Conservation (phyloP, 2,329 filamentous ascomycete species). For the Bisporella sp. region DNA sequence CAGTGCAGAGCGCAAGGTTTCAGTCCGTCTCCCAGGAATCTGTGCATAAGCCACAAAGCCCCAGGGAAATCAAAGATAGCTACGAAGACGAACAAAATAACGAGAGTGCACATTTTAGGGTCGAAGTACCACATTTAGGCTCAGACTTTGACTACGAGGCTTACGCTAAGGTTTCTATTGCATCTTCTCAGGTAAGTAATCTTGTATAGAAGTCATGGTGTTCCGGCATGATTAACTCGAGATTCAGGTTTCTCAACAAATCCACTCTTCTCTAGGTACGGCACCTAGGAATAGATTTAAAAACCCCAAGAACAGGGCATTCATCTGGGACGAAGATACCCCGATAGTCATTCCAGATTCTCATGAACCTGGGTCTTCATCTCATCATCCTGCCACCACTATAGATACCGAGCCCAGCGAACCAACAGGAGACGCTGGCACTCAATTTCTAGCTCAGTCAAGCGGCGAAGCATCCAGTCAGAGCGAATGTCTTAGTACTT, state of each 20-base stretch:
- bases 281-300: constrained; percentile 3
- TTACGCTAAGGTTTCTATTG: constrained; percentile 6
- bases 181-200: constrained; percentile 10
- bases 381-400: constrained; percentile 2
- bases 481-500: not conserved
- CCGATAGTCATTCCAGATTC: constrained; percentile 13
- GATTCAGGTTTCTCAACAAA: not conserved
- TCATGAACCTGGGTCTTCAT: constrained; percentile 12
- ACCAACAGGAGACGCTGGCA: not conserved
- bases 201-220: not conserved
- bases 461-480: not conserved
- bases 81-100: constrained; percentile 18
- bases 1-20: constrained; percentile 4
- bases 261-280: not conserved
- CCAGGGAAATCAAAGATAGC: constrained; percentile 18
- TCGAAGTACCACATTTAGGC: constrained; percentile 10
- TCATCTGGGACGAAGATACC: constrained; percentile 17
- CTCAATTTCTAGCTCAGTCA: not conserved
- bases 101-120: not conserved
- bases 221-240: constrained; percentile 1
- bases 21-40: constrained; percentile 8
- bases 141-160: constrained; percentile 14
- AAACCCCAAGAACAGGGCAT: not conserved
- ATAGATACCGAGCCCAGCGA: not conserved
- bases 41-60: not conserved